phyloP scores from a whole-genome alignment of 1,284 basidiomycete genomes.

The Psilocybe mexicana region DNA sequence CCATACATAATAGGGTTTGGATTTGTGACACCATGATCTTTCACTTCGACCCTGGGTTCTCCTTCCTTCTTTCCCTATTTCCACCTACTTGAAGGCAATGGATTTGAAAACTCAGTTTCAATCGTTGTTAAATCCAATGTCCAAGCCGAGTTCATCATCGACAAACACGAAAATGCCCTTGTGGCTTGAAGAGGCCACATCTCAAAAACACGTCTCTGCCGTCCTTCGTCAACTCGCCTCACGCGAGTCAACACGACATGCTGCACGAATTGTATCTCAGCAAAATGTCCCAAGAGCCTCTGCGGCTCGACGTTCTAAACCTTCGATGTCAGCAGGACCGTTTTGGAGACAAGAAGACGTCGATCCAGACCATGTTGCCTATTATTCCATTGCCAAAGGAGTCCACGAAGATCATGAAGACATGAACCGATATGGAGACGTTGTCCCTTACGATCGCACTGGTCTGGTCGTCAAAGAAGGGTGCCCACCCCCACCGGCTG shows the following conservation, averaged over 20 bases:
- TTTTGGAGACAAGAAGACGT: constrained; percentile 12
- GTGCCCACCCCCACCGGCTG: background rate
- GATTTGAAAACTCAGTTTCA: background rate
- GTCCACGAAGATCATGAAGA: constrained; percentile 41
- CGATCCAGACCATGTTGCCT: constrained; percentile 29
- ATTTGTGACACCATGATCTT: background rate
- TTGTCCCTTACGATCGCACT: constrained; percentile 80
- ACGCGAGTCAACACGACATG: constrained; percentile 42
- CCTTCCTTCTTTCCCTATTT: background rate
- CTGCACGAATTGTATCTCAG: constrained; percentile 37
- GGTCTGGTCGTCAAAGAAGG: constrained; percentile 52
- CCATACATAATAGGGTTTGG: background rate
- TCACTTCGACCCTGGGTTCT: background rate
- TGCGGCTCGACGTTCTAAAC: constrained; percentile 14
- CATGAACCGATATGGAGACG: constrained; percentile 71
- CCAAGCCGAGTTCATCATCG: constrained; percentile 4
- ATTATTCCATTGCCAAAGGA: constrained; percentile 61
- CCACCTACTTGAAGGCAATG: background rate
- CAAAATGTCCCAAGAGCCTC: constrained; percentile 25
- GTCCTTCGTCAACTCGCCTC: constrained; percentile 39
- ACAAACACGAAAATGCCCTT: constrained; percentile 14
- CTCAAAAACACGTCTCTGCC: constrained; percentile 33
- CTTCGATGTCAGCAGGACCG: constrained; percentile 1
- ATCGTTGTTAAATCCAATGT: background rate
- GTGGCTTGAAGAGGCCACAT: constrained; percentile 31